Base-by-base conservation (phyloP, 192 early-diverging fungal genomes). In the Podila minutissima region DNA sequence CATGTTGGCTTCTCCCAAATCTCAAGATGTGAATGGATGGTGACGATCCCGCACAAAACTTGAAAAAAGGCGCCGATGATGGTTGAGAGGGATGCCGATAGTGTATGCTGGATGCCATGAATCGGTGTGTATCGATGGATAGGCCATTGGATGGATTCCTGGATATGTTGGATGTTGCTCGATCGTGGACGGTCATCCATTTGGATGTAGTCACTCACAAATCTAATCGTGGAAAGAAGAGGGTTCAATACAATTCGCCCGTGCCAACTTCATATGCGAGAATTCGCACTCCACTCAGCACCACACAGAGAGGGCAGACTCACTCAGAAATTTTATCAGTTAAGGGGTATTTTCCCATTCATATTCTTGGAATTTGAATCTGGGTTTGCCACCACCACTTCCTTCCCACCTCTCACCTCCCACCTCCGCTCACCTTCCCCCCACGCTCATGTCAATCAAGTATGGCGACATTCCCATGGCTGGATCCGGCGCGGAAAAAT, bases 401-500 rank as follows among this genome's bases (percentile, higher is more conserved):
- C 9, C 2, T 41, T 12, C 11, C 51, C 51, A 53, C 51, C 13
- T 53, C 24, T 24, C 53, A 8, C 20, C 15, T 55, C 7, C 22
- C 50, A 22, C 50, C n/a, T 11, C 11, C 24, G 10, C 53, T 2
- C 53, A 53, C 50, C 4, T 8, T 3, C 22, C 53, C 24, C 53
- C 22, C 53, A 55, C 22, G 41, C 41, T 22, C 46, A 65, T 48
- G 41, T 49, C 41, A 48, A 26, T 26, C 4, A 69, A 26, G 15
- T 13, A 71, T 71, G 59, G 17, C 62, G 15, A 10, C 53, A 55
- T 62, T 62, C 37, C 59, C 29, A 5, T 74, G 66, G 73, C 19
- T 38, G 28, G 59, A 74, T 22, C 64, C 49, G 29, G 22, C 24
- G 48, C 49, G 51, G n/a, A 74, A 24, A 26, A 26, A 50, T n/a